A percentile compares a stretch with the other conserved stretches of the same genome.
Conservation (phyloP, 2,329 filamentous ascomycete species). For the Geosmithia flava region DNA sequence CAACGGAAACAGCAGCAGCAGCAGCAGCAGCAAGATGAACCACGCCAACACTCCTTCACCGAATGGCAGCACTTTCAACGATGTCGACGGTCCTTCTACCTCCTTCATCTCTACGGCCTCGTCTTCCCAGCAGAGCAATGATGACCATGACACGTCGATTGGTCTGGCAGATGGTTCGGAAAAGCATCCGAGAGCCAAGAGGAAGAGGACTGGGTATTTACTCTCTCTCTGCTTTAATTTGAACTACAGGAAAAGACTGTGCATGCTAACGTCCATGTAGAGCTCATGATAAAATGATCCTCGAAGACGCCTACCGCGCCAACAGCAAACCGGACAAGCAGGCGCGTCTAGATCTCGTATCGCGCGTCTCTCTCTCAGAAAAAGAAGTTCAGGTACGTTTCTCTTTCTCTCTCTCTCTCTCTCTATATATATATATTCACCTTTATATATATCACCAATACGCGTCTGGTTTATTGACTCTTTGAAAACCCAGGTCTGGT, state of each 20-base stretch:
- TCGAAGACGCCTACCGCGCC: constrained; percentile 72
- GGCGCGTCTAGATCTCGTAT: constrained; percentile 72
- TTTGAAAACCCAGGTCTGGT: constrained; percentile 76
- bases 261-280: constrained; percentile 26
- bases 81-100: background rate
- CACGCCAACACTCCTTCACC: background rate
- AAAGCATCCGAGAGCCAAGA: constrained; percentile 45
- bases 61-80: background rate
- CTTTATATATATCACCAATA: no score
- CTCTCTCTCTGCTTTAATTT: background rate
- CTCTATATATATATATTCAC: no score
- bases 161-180: constrained; percentile 9
- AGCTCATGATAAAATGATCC: constrained; percentile 75
- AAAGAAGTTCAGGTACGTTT: constrained; percentile 84
- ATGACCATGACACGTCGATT: constrained; percentile 3
- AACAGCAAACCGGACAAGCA: constrained; percentile 90
- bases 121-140: background rate
- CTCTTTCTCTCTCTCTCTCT: background rate
- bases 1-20: background rate
- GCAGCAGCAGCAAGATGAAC: background rate
- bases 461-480: background rate
- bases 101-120: background rate
- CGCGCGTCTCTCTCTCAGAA: constrained; percentile 77
- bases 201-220: constrained; percentile 51
- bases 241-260: background rate